Percentiles rank a stretch among this genome's conserved stretches.
Conservation (phyloP, 2,329 filamentous ascomycete species). For the Boeremia exigua region DNA sequence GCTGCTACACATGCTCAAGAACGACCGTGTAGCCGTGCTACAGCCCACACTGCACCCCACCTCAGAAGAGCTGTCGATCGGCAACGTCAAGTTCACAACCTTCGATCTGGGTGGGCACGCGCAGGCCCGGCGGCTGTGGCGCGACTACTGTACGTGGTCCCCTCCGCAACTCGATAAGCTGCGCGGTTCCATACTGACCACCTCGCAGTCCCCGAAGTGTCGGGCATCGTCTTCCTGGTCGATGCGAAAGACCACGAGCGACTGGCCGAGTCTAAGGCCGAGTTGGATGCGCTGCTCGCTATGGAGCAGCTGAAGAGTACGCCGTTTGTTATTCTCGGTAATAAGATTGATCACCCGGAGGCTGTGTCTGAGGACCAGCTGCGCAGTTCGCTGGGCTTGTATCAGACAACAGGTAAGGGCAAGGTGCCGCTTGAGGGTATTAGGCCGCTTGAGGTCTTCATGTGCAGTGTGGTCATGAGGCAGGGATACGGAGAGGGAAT, state of each 20-base stretch:
- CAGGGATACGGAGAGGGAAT: slow-evolving; percentile 66
- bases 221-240: slow-evolving; percentile 94
- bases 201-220: slow-evolving; percentile 45
- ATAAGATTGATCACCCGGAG: slow-evolving; percentile 99
- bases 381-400: slow-evolving; percentile 87
- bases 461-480: slow-evolving; percentile 99
- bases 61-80: slow-evolving; percentile 64
- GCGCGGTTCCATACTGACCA: slow-evolving; percentile 8
- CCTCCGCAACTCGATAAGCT: not conserved
- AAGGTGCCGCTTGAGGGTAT: slow-evolving; percentile 48
- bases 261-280: slow-evolving; percentile 91
- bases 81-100: slow-evolving; percentile 81
- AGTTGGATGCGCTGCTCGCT: slow-evolving; percentile 88
- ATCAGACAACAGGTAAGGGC: slow-evolving; percentile 64
- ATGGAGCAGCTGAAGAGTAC: slow-evolving; percentile 98
- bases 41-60: slow-evolving; percentile 59
- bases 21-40: slow-evolving; percentile 85
- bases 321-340: slow-evolving; percentile 93
- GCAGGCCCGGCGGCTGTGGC: slow-evolving; percentile 50
- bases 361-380: slow-evolving; percentile 96
- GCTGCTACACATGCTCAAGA: slow-evolving; percentile 94
- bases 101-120: slow-evolving; percentile 68
- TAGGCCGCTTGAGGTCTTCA: slow-evolving; percentile 81
- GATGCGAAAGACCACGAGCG: slow-evolving; percentile 98
- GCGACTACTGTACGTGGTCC: slow-evolving; percentile 43